phyloP scores from a whole-genome alignment of 148 eudicot genomes.

The Linanthus parryae region DNA sequence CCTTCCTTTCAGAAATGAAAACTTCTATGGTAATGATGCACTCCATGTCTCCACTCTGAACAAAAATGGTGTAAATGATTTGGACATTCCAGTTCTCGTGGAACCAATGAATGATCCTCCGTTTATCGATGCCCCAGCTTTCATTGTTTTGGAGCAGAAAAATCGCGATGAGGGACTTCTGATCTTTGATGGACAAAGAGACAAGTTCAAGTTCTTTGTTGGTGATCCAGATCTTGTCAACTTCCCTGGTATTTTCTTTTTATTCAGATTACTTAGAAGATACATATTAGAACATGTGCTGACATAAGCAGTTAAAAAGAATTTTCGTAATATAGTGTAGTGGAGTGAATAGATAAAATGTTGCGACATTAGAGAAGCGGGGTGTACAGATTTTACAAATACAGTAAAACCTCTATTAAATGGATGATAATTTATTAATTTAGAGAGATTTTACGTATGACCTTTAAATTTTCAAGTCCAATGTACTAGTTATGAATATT shows the following conservation, averaged over 20 bases:
- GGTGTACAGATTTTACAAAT: too few species aligned
- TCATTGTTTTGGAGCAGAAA: constrained; percentile 46
- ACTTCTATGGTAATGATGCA: constrained; percentile 63
- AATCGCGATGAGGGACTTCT: constrained; percentile 32
- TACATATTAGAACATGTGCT: too few species aligned
- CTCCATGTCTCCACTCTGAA: constrained; percentile 56
- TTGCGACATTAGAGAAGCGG: too few species aligned
- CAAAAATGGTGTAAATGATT: constrained; percentile 47
- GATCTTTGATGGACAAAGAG: constrained; percentile 37
- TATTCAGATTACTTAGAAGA: too few species aligned
- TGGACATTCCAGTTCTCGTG: constrained; percentile 57
- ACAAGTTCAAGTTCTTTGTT: constrained; percentile 45
- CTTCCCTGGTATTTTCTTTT: constrained; percentile 67
- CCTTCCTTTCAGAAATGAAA: constrained; percentile 46
- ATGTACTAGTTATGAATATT: too few species aligned
- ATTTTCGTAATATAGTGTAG: too few species aligned
- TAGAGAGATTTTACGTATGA: too few species aligned
- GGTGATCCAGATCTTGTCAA: constrained; percentile 75
- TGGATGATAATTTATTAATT: too few species aligned
- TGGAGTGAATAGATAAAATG: too few species aligned
- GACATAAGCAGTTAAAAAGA: too few species aligned
- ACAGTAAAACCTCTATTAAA: too few species aligned
- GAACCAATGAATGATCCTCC: constrained; percentile 93
- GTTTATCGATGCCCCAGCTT: constrained; percentile 48
- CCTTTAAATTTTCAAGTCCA: too few species aligned